Evolutionary conservation across 371 early-diverging fungal species (phyloP).

Genomic region (Apophysomyces sp.): DNA sequence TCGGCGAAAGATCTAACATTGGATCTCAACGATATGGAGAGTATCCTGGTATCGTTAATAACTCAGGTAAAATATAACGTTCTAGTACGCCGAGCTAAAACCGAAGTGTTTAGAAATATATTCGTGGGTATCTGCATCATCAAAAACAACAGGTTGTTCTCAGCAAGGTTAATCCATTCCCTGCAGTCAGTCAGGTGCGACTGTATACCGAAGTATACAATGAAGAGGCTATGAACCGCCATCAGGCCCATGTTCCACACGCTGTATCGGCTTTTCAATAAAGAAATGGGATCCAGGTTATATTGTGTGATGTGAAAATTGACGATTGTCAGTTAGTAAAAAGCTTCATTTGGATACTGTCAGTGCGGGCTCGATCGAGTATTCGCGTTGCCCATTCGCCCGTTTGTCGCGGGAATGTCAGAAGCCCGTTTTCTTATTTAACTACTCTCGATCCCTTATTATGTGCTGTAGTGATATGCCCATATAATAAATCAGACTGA

Average conservation of each 20-base stretch:
- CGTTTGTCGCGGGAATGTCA: too few relatives aligned
- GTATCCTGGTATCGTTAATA: conserved; percentile 41
- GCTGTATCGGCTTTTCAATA: neutral
- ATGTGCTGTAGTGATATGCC: too few relatives aligned
- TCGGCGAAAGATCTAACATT: conserved; percentile 17
- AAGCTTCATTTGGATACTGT: too few relatives aligned
- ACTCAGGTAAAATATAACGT: conserved; percentile 42
- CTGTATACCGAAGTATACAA: conserved; percentile 14
- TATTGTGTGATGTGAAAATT: too few relatives aligned
- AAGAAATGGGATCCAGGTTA: too few relatives aligned
- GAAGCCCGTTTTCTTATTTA: too few relatives aligned
- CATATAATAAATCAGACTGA: too few relatives aligned
- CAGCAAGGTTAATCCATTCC: conserved; percentile 79
- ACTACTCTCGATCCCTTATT: too few relatives aligned
- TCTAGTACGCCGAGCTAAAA: too few relatives aligned
- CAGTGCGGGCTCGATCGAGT: too few relatives aligned
- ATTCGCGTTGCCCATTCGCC: too few relatives aligned
- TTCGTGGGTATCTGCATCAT: conserved; percentile 87
- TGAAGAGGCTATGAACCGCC: conserved; percentile 8
- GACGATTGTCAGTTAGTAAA: too few relatives aligned
- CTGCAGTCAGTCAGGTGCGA: conserved; percentile 33
- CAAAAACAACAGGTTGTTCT: conserved; percentile 77
- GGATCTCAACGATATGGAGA: conserved; percentile 31
- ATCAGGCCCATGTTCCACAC: neutral
- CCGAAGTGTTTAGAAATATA: conserved; percentile 72